phyloP scores from a whole-genome alignment of 169 alveolate species.

The Eimeria acervulina region DNA sequence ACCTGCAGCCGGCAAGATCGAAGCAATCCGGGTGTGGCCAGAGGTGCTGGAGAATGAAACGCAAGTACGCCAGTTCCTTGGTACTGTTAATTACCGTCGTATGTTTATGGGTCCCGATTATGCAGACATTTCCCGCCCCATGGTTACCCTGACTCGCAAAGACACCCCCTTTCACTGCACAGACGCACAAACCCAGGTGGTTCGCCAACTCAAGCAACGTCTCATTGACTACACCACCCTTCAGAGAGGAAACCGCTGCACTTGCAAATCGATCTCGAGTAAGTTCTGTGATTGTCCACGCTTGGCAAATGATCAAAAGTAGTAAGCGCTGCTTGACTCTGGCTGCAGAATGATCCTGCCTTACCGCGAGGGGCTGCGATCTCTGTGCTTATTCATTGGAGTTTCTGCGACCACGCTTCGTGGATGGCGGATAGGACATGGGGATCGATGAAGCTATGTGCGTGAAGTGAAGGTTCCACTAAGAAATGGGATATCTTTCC shows the following conservation, averaged over 20 bases:
- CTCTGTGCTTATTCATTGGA: no score
- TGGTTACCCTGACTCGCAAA: not conserved
- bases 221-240: not conserved
- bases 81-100: not conserved
- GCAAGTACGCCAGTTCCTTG: not conserved
- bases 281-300: no score
- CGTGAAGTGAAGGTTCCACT: no score
- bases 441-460: no score
- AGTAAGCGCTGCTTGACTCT: no score
- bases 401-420: no score
- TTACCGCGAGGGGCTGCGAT: no score
- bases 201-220: not conserved
- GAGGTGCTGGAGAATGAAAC: not conserved
- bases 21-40: conserved; percentile 8
- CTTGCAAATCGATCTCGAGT: not conserved
- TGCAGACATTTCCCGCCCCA: not conserved
- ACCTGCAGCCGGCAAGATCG: not conserved
- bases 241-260: no score
- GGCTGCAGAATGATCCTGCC: no score
- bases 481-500: no score
- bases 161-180: not conserved
- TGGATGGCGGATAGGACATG: no score
- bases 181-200: not conserved
- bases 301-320: no score
- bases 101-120: not conserved